These are phyloP conservation scores for Grifola frondosa DNA, from an alignment of 1,284 basidiomycete species.

Conservation along the genomic window DNA sequence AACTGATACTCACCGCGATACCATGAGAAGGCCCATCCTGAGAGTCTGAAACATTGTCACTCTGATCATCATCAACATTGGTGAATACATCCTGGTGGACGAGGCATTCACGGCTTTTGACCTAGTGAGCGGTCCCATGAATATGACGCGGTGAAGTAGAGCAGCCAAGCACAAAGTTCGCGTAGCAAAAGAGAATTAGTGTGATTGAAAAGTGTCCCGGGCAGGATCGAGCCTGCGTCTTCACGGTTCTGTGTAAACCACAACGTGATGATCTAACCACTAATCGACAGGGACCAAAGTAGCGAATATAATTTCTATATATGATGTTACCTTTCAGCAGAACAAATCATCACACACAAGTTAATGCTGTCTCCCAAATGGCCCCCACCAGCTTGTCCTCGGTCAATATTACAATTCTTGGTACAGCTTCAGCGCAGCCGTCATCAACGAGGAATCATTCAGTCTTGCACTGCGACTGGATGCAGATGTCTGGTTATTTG, in stretches of 20 bases:
- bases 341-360: conserved; percentile 9
- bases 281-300: conserved; percentile 32
- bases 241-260: conserved; percentile 26
- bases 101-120: too few relatives aligned
- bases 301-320: not conserved
- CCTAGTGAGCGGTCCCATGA: too few relatives aligned
- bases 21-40: too few relatives aligned
- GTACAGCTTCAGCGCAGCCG: conserved; percentile 76
- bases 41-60: too few relatives aligned
- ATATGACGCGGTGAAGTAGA: too few relatives aligned
- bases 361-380: too few relatives aligned
- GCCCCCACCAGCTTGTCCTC: conserved; percentile 29
- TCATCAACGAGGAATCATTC: conserved; percentile 77
- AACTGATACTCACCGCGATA: too few relatives aligned
- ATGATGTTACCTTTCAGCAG: not conserved
- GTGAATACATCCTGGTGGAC: too few relatives aligned
- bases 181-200: too few relatives aligned
- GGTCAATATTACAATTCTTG: conserved; percentile 68
- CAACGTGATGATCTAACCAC: conserved; percentile 31
- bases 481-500: conserved; percentile 80
- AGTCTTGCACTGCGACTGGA: conserved; percentile 61
- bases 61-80: too few relatives aligned
- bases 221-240: conserved; percentile 23
- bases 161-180: too few relatives aligned
- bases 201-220: conserved; percentile 13